Conservation (phyloP, 176 grass and related monocot species). For the Aegilops speltoides region DNA sequence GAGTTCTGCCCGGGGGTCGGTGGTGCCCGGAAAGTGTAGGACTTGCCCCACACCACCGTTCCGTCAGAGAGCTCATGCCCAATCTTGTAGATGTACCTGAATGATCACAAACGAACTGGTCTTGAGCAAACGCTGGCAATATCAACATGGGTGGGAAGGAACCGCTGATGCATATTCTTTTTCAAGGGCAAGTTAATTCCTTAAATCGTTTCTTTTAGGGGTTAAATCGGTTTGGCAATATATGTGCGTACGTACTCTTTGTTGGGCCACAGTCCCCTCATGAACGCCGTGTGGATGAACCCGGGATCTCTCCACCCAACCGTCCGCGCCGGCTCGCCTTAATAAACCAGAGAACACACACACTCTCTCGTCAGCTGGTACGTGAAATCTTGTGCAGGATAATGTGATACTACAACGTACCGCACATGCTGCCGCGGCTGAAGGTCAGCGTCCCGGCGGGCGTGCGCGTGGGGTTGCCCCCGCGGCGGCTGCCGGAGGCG, state of each 20-base stretch:
- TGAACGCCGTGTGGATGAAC: slow-evolving; percentile 91
- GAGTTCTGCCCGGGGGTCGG: slow-evolving; percentile 81
- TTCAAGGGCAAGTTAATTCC: too few species aligned
- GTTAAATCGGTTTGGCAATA: neutral
- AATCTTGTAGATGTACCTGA: slow-evolving; percentile 80
- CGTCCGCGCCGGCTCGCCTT: slow-evolving; percentile 75
- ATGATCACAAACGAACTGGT: neutral
- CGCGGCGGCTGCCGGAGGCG: neutral
- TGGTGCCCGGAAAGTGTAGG: slow-evolving; percentile 69
- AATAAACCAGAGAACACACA: neutral
- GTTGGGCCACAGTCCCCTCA: slow-evolving; percentile 82
- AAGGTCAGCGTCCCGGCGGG: slow-evolving; percentile 85
- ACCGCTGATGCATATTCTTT: too few species aligned
- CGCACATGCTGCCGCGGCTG: slow-evolving; percentile 71
- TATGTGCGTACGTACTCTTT: slow-evolving; percentile 42
- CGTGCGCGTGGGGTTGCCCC: slow-evolving; percentile 10
- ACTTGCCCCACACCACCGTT: slow-evolving; percentile 61
- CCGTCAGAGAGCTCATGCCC: slow-evolving; percentile 65
- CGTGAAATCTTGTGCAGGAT: too few species aligned
- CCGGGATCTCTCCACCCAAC: slow-evolving; percentile 90
- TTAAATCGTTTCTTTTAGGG: neutral
- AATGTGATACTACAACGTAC: slow-evolving; percentile 31
- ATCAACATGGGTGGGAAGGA: neutral
- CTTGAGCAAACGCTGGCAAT: neutral
- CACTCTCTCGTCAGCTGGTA: neutral